Evolutionary conservation across 1,139 yeast species (phyloP).

Genomic region (Candida tropicalis): DNA sequence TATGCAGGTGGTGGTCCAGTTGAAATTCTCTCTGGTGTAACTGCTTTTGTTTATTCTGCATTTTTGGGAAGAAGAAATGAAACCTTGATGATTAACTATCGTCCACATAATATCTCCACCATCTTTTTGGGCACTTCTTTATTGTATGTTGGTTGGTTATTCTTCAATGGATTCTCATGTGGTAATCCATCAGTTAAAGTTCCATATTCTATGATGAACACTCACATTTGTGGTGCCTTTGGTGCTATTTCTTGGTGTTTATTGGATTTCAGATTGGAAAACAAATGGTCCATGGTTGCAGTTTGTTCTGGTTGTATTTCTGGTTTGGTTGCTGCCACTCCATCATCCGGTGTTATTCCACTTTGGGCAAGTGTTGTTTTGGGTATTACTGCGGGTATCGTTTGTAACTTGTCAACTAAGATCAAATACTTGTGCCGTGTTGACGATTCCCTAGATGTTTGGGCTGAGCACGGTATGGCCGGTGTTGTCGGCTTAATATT

Average conservation of each 20-base stretch:
- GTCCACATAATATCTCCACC: slow-evolving; percentile 93
- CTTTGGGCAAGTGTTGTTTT: slow-evolving; percentile 88
- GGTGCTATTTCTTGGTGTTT: slow-evolving; percentile 94
- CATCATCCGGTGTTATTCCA: slow-evolving; percentile 89
- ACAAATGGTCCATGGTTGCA: slow-evolving; percentile 94
- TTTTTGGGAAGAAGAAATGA: slow-evolving; percentile 85
- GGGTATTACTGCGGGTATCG: slow-evolving; percentile 78
- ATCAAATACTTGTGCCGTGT: slow-evolving; percentile 78
- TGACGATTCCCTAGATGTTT: slow-evolving; percentile 91
- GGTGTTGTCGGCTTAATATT: slow-evolving; percentile 87
- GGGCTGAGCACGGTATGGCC: slow-evolving; percentile 98
- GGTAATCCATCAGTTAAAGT: slow-evolving; percentile 66
- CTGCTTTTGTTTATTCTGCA: slow-evolving; percentile 83
- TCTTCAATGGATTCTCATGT: slow-evolving; percentile 85
- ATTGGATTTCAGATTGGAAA: slow-evolving; percentile 83
- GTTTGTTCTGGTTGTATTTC: slow-evolving; percentile 94
- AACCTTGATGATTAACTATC: slow-evolving; percentile 79
- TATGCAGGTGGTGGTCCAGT: slow-evolving; percentile 99
- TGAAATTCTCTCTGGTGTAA: slow-evolving; percentile 87
- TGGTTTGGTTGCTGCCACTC: slow-evolving; percentile 96
- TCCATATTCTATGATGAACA: slow-evolving; percentile 85
- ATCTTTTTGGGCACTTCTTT: slow-evolving; percentile 74
- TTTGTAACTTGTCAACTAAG: slow-evolving; percentile 90
- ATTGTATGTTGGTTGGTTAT: slow-evolving; percentile 80
- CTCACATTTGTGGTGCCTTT: slow-evolving; percentile 85